These are phyloP conservation scores for Botrytis hyacinthi DNA, from an alignment of 2,329 filamentous ascomycete genomes.

Conservation along the genomic window DNA sequence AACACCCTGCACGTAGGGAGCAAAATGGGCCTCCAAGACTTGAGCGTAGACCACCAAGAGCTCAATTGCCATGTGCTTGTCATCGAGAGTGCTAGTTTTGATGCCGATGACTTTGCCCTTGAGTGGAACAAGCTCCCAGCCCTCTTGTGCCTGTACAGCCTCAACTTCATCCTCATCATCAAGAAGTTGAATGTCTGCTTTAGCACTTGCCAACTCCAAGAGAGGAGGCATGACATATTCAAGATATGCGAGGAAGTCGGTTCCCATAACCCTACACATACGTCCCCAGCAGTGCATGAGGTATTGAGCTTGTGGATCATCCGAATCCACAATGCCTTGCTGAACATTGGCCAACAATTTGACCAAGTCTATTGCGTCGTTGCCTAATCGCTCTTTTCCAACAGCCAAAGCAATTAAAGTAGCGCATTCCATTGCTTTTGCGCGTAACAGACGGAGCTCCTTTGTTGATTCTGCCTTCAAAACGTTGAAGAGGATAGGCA, in stretches of 20 bases:
- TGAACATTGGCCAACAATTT: constrained; percentile 87
- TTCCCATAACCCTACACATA: constrained; percentile 92
- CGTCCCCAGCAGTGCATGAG: constrained; percentile 98
- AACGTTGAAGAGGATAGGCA: constrained; percentile 91
- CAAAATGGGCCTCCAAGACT: constrained; percentile 88
- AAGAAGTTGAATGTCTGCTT: constrained; percentile 93
- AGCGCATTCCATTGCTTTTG: constrained; percentile 99
- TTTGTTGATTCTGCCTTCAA: constrained; percentile 87
- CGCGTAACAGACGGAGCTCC: constrained; percentile 84
- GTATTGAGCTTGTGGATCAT: constrained; percentile 95
- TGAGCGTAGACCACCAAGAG: constrained; percentile 96
- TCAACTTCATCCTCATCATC: constrained; percentile 95
- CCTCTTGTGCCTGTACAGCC: constrained; percentile 88
- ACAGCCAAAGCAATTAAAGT: constrained; percentile 94
- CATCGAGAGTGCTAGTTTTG: constrained; percentile 92
- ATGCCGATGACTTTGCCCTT: constrained; percentile 99
- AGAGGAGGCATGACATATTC: constrained; percentile 92
- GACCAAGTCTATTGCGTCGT: constrained; percentile 83
- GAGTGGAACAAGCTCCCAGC: constrained; percentile 94
- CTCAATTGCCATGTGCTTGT: constrained; percentile 99
- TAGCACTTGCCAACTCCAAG: constrained; percentile 85
- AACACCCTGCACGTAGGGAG: constrained; percentile 85
- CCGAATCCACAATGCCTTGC: constrained; percentile 78
- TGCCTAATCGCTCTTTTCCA: constrained; percentile 85
- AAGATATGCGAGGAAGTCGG: constrained; percentile 90